Base-by-base conservation (phyloP, 2,329 filamentous ascomycete genomes). In the Clarireedia hainanense region DNA sequence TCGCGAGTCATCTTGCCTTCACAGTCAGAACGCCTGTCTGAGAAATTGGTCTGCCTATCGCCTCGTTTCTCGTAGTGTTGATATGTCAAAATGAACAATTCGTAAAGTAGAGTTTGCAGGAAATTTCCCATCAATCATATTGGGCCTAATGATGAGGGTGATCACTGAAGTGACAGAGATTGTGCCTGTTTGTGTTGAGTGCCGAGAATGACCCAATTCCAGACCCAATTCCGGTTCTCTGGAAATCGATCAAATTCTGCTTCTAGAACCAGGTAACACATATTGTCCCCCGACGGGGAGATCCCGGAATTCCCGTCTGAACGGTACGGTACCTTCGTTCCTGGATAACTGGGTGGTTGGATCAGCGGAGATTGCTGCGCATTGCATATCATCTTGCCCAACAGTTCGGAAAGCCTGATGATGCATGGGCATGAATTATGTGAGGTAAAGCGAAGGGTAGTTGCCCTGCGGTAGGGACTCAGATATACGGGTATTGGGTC, bases 321-420 rank as follows among this genome's bases (percentile, higher is more conserved):
- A 54, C 45, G 51, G 52, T 42, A 48, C 51, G 51, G 51, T 39
- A 40, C 47, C 34, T 50, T 12, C 17, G 15, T 20, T 49, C 14
- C 20, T 42, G 39, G 39, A 20, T 20, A 42, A 26, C 20, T 42
- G 39, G 39, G 39, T 42, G 17, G 15, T 9, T 24, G 20, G 47
- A 39, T 54, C 24, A 26, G 43, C 45, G 52, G 52, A 49, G 24
- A 49, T 54, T 52, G 50, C 42, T 52, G 50, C 50, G 52, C 42
- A 54, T 49, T 54, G 45, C 42, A 54, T 48, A 42, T 20, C 17
- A 20, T 42, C 15, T 48, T 26, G 45, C 52, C 42, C 52, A 54
- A 42, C 52, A 48, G 34, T 34, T 54, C 45, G 52, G 51, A 26
- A 54, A 34, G 43, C 34, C 27, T 40, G 51, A 39, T 40, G 51